Conservation (phyloP, 1,139 yeast species). For the Protomyces inouyei region DNA sequence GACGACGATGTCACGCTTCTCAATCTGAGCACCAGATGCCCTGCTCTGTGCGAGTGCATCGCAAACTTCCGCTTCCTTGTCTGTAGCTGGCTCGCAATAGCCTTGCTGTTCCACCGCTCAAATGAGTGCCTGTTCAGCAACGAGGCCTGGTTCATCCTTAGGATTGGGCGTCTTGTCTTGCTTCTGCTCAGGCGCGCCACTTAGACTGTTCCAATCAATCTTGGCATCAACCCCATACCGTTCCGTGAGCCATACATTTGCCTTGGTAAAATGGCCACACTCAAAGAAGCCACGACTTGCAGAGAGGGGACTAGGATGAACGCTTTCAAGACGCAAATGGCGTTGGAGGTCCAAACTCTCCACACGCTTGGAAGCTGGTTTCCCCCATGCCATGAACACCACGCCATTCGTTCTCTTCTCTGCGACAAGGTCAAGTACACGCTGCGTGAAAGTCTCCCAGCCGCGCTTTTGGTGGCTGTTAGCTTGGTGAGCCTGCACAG, state of each 20-base stretch:
- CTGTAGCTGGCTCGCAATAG: not conserved
- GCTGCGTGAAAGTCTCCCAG: constrained; percentile 87
- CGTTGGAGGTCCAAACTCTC: constrained; percentile 40
- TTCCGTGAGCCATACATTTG: constrained; percentile 67
- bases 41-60: not conserved
- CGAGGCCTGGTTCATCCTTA: not conserved
- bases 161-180: not conserved
- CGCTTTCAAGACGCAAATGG: constrained; percentile 57
- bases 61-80: not conserved
- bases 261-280: constrained; percentile 61
- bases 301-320: constrained; percentile 92
- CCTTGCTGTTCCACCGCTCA: not conserved
- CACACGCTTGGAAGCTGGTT: constrained; percentile 78
- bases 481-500: constrained; percentile 91
- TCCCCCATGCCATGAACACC: constrained; percentile 89
- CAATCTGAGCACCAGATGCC: no score
- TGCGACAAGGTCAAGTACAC: constrained; percentile 55
- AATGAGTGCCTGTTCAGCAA: not conserved
- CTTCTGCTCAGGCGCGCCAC: not conserved
- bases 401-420: constrained; percentile 49
- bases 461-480: constrained; percentile 88
- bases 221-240: constrained; percentile 45
- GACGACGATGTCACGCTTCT: no score
- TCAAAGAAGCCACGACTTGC: constrained; percentile 81
- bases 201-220: constrained; percentile 59